phyloP scores from a whole-genome alignment of 75 land plant species.

The Isoetes taiwanensis region DNA sequence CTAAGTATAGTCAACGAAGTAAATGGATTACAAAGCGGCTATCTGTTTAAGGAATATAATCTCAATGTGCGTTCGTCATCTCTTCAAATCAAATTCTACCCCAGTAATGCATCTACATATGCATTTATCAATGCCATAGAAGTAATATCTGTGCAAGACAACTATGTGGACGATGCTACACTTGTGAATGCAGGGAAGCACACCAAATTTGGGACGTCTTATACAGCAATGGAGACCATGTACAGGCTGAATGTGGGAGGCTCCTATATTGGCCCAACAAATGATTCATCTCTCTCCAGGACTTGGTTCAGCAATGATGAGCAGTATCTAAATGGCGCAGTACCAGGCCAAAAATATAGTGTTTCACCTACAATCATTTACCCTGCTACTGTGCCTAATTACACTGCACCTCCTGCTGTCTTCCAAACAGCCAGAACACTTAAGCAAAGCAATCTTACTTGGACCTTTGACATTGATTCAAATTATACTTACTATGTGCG shows the following conservation, averaged over 20 bases:
- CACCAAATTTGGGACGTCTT: constrained; percentile 18
- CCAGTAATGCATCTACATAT: too few species aligned
- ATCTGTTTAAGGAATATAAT: too few species aligned
- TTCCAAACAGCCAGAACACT: constrained; percentile 41
- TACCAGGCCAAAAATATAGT: not conserved
- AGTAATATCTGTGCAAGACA: constrained; percentile 62
- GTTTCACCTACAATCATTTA: not conserved
- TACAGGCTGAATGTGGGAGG: constrained; percentile 26
- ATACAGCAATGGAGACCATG: constrained; percentile 6
- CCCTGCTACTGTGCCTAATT: not conserved
- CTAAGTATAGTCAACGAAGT: too few species aligned
- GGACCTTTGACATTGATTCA: constrained; percentile 34
- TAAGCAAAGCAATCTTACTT: constrained; percentile 40
- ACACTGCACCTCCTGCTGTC: constrained; percentile 34
- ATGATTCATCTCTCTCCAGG: constrained; percentile 14
- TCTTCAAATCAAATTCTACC: too few species aligned
- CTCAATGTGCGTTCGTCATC: too few species aligned
- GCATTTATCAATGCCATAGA: constrained; percentile 81
- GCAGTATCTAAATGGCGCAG: constrained; percentile 17
- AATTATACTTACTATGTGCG: constrained; percentile 44
- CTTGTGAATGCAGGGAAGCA: too few species aligned
- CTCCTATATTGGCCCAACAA: not conserved
- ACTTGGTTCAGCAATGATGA: constrained; percentile 17
- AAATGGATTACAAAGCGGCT: too few species aligned
- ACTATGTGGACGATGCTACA: constrained; percentile 26